These are phyloP conservation scores for Eucalyptus grandis DNA, from an alignment of 345 rosid species.

Conservation along the genomic window DNA sequence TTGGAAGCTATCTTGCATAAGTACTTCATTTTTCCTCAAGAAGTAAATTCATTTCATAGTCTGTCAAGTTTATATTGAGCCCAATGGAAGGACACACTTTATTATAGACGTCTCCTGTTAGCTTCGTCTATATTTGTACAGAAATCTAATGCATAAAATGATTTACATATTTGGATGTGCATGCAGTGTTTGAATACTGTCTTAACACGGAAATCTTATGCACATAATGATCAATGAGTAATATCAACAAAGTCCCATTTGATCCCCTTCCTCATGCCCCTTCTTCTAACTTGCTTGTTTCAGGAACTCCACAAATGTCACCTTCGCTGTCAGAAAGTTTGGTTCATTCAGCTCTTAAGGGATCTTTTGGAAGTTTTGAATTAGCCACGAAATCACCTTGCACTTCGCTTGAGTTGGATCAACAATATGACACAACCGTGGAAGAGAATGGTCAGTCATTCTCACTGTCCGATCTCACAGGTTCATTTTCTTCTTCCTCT, in stretches of 20 bases:
- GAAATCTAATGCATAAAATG: not conserved
- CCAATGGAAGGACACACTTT: not conserved
- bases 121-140: not conserved
- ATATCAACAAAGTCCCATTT: too few species aligned
- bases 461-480: not conserved
- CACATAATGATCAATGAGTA: too few species aligned
- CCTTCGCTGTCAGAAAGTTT: not conserved
- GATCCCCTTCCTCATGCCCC: too few species aligned
- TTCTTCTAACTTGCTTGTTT: too few species aligned
- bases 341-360: not conserved
- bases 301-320: constrained; percentile 1
- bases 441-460: not conserved
- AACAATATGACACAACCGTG: not conserved
- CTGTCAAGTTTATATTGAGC: not conserved
- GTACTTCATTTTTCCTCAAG: not conserved
- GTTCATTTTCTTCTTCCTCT: not conserved
- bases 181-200: constrained; percentile 81
- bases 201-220: constrained; percentile 26
- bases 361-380: not conserved
- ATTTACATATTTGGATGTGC: not conserved
- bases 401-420: not conserved
- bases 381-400: not conserved
- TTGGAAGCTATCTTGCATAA: not conserved
- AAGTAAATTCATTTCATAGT: not conserved
- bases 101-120: not conserved